Conservation (phyloP, 352 stramenopile genomes). For the Globisporangium parvum region DNA sequence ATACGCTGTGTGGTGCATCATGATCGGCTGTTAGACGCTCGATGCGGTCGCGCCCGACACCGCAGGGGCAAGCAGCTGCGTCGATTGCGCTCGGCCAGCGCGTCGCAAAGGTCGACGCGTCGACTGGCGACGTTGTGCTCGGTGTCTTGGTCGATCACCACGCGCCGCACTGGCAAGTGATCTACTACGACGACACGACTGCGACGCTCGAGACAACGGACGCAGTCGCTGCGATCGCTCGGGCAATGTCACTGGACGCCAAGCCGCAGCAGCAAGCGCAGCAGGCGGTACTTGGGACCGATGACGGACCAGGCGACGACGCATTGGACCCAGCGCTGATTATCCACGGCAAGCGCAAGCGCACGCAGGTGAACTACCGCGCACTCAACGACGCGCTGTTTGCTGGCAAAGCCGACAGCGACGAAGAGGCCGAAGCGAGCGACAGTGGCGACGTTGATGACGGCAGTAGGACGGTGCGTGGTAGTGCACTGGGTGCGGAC, state of each 20-base stretch:
- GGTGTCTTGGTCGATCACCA: slow-evolving; percentile 41
- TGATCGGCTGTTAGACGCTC: slow-evolving; percentile 17
- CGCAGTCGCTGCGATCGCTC: slow-evolving; percentile 23
- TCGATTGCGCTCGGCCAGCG: slow-evolving; percentile 23
- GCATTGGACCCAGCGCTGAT: slow-evolving; percentile 36
- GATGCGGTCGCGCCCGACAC: slow-evolving; percentile 18
- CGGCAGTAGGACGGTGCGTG: slow-evolving; percentile 11
- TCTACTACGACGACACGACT: slow-evolving; percentile 51
- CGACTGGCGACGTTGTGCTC: slow-evolving; percentile 29
- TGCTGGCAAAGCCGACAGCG: slow-evolving; percentile 48
- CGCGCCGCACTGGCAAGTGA: slow-evolving; percentile 36
- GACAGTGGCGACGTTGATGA: slow-evolving; percentile 21
- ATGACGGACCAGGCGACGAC: slow-evolving; percentile 6
- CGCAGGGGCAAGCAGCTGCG: neutral
- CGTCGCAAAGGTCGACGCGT: slow-evolving; percentile 29
- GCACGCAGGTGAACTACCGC: slow-evolving; percentile 75
- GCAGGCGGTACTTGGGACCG: neutral
- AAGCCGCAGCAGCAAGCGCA: neutral
- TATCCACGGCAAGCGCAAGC: slow-evolving; percentile 71
- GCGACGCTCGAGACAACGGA: slow-evolving; percentile 28
- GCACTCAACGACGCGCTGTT: slow-evolving; percentile 77
- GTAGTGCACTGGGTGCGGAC: too few species aligned
- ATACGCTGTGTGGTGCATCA: neutral
- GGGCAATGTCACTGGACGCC: slow-evolving; percentile 18
- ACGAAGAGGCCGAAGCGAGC: slow-evolving; percentile 35